phyloP scores from a whole-genome alignment of 1,284 basidiomycete genomes.

The Apiotrichum brassicae region DNA sequence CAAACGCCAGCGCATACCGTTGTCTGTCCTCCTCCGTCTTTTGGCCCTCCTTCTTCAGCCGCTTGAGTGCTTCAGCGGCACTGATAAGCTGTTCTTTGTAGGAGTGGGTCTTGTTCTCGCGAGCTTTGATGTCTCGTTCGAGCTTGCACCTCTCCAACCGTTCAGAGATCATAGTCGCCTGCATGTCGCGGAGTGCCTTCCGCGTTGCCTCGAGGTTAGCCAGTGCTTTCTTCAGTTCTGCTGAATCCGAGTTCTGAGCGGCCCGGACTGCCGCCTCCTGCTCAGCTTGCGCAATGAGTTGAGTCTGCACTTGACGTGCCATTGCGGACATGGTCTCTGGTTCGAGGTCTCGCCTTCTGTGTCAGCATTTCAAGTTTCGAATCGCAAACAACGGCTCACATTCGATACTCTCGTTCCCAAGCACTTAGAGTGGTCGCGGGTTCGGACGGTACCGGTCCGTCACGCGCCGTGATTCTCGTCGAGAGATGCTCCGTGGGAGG shows the following conservation, averaged over 20 bases:
- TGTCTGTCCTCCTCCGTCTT: slow-evolving; percentile 40
- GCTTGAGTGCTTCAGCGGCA: slow-evolving; percentile 34
- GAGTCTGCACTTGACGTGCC: not conserved
- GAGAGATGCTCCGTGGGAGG: slow-evolving; percentile 9
- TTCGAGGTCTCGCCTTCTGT: not conserved
- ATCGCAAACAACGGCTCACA: not conserved
- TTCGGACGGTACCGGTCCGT: not conserved
- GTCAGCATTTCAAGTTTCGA: not conserved
- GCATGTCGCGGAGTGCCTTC: slow-evolving; percentile 34
- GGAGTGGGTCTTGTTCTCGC: not conserved
- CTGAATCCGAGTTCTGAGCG: not conserved
- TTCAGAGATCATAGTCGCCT: slow-evolving; percentile 42
- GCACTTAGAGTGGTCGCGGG: not conserved
- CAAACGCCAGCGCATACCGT: slow-evolving; percentile 30
- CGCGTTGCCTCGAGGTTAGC: slow-evolving; percentile 30
- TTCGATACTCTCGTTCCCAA: not conserved
- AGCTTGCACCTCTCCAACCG: slow-evolving; percentile 32
- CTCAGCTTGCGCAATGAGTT: not conserved
- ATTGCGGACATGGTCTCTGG: not conserved
- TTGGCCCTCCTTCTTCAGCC: slow-evolving; percentile 38
- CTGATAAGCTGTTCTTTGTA: slow-evolving; percentile 37
- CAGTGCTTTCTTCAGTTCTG: slow-evolving; percentile 21
- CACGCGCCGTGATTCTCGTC: slow-evolving; percentile 19
- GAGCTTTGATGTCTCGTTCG: slow-evolving; percentile 16
- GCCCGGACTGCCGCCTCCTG: not conserved